phyloP scores from a whole-genome alignment of 169 alveolate genomes.

The Eimeria zaria region DNA sequence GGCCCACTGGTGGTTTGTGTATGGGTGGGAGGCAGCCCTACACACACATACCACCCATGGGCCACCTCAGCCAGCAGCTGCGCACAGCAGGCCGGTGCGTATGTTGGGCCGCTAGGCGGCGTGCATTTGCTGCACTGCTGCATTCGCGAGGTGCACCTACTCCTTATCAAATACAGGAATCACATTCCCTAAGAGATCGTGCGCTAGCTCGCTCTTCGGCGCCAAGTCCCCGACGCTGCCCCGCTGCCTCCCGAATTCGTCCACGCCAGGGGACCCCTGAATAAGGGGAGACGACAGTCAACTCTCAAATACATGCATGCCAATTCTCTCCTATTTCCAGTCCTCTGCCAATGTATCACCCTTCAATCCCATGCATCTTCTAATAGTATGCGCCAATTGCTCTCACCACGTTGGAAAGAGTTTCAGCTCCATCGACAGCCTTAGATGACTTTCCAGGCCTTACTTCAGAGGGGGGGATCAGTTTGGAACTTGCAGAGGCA shows the following conservation, averaged over 20 bases:
- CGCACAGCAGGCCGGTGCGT: not conserved
- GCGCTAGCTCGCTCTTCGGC: slow-evolving; percentile 50
- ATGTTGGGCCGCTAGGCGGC: not conserved
- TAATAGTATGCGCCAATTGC: not conserved
- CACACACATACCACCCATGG: not conserved
- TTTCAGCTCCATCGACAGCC: not conserved
- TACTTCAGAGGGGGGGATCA: not conserved
- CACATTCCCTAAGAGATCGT: slow-evolving; percentile 51
- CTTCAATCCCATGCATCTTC: not conserved
- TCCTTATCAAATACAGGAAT: slow-evolving; percentile 53
- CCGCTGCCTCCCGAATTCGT: slow-evolving; percentile 67
- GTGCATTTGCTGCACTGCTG: not conserved
- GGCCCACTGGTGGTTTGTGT: too few species aligned
- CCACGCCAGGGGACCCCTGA: slow-evolving; percentile 27
- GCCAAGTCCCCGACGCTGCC: slow-evolving; percentile 70
- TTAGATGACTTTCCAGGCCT: not conserved
- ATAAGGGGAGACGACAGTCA: not conserved
- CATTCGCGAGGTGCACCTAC: slow-evolving; percentile 11
- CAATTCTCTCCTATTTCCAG: not conserved
- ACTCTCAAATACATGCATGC: not conserved
- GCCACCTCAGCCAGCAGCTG: not conserved
- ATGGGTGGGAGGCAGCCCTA: not conserved
- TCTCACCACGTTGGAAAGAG: slow-evolving; percentile 9
- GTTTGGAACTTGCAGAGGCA: slow-evolving; percentile 2
- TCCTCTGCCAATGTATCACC: not conserved